Percentiles rank a stretch among this genome's conserved stretches.
Evolutionary conservation across 2,329 filamentous ascomycete genomes (phyloP).

Genomic region (Neonectria punicea): DNA sequence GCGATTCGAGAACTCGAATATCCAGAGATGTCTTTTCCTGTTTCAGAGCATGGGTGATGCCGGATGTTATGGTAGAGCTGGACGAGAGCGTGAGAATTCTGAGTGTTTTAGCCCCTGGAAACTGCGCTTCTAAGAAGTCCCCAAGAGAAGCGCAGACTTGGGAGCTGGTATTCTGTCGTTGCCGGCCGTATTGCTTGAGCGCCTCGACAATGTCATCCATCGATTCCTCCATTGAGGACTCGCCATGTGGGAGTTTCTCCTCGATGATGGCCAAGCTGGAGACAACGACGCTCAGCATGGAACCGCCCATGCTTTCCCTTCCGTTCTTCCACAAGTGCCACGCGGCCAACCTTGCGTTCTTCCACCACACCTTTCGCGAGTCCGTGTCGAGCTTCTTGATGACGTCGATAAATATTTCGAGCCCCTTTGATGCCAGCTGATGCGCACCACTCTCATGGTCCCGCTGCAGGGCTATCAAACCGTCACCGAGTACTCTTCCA

Average conservation of each 20-base stretch:
- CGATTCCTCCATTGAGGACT: conserved; percentile 9
- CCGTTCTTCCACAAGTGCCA: conserved; percentile 75
- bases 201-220: conserved; percentile 35
- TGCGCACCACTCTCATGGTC: conserved; percentile 70
- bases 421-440: conserved; percentile 64
- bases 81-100: conserved; percentile 70
- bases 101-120: conserved; percentile 44
- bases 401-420: conserved; percentile 61
- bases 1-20: conserved; percentile 72
- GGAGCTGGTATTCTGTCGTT: conserved; percentile 39
- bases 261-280: conserved; percentile 56
- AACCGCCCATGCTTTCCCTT: conserved; percentile 72
- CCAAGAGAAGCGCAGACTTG: conserved; percentile 51
- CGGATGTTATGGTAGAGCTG: conserved; percentile 68
- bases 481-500: conserved; percentile 55
- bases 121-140: conserved; percentile 44
- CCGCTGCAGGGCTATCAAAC: conserved; percentile 60
- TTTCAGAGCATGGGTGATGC: conserved; percentile 56
- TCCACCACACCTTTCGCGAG: conserved; percentile 61
- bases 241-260: conserved; percentile 36
- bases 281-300: conserved; percentile 63
- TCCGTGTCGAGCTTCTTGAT: conserved; percentile 47
- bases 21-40: conserved; percentile 55
- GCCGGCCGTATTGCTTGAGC: conserved; percentile 28
- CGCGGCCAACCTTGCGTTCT: conserved; percentile 61